Percentiles rank a stretch among this genome's conserved stretches.
Evolutionary conservation across 169 alveolate genomes (phyloP).

Genomic region (Plasmodium billcollinsi): DNA sequence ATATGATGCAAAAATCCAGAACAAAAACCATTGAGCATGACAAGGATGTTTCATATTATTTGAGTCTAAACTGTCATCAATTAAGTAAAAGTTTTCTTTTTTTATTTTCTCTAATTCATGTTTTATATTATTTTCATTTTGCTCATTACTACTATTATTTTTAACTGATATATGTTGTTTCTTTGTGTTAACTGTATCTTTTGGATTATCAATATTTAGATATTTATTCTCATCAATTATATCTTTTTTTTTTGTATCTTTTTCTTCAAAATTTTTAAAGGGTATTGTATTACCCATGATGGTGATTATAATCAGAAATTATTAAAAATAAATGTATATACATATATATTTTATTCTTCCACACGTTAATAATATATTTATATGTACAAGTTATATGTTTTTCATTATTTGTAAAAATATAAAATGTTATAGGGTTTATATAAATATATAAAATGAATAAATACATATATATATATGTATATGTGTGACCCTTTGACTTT

Average conservation of each 20-base stretch:
- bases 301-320: no score
- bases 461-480: no score
- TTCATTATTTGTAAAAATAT: no score
- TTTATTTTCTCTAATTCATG: slow-evolving; percentile 69
- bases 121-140: slow-evolving; percentile 21
- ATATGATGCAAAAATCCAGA: slow-evolving; percentile 75
- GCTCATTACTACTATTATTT: not conserved
- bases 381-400: no score
- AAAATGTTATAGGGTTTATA: no score
- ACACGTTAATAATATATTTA: no score
- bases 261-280: slow-evolving; percentile 14
- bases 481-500: no score
- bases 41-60: slow-evolving; percentile 75
- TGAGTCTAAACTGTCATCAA: slow-evolving; percentile 76
- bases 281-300: slow-evolving; percentile 58
- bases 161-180: not conserved
- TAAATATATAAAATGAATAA: no score
- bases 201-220: slow-evolving; percentile 19
- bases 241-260: slow-evolving; percentile 39
- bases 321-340: no score
- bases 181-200: not conserved
- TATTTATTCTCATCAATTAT: not conserved
- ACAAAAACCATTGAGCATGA: slow-evolving; percentile 76
- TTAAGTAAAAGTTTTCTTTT: slow-evolving; percentile 67
- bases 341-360: no score